phyloP scores from a whole-genome alignment of 192 early-diverging fungal genomes.

The Coemansia sp. region DNA sequence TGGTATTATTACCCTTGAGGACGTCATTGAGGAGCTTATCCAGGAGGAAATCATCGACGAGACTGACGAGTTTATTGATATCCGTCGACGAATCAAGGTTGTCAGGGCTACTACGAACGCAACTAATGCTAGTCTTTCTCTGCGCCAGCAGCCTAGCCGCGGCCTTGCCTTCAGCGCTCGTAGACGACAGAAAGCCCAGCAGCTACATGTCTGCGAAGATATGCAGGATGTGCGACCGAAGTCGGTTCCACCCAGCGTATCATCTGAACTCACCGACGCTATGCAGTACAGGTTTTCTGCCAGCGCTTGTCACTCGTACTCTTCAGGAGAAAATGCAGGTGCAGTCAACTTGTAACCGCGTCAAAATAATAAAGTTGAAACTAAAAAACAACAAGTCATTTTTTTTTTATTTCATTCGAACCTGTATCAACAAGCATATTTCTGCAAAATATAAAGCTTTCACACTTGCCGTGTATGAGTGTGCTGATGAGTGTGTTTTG shows the following conservation, averaged over 20 bases:
- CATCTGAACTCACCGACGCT: not conserved
- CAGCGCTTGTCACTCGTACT: too few relatives aligned
- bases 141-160: constrained; percentile 2
- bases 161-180: constrained; percentile 14
- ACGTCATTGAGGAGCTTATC: constrained; percentile 83
- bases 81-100: constrained; percentile 46
- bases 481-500: too few relatives aligned
- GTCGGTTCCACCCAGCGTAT: constrained; percentile 1
- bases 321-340: too few relatives aligned
- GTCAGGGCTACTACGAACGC: constrained; percentile 22
- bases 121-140: too few relatives aligned
- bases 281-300: too few relatives aligned
- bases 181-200: constrained; percentile 1
- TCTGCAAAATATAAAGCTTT: too few relatives aligned
- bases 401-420: too few relatives aligned
- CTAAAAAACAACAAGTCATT: too few relatives aligned
- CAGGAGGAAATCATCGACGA: constrained; percentile 84
- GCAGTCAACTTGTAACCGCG: too few relatives aligned
- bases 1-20: constrained; percentile 77
- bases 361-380: too few relatives aligned
- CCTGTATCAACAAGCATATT: too few relatives aligned
- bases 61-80: constrained; percentile 67
- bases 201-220: not conserved
- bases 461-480: too few relatives aligned
- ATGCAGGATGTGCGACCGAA: not conserved